These are phyloP conservation scores for Phoma herbarum DNA, from an alignment of 2,329 filamentous ascomycete genomes.

Conservation along the genomic window DNA sequence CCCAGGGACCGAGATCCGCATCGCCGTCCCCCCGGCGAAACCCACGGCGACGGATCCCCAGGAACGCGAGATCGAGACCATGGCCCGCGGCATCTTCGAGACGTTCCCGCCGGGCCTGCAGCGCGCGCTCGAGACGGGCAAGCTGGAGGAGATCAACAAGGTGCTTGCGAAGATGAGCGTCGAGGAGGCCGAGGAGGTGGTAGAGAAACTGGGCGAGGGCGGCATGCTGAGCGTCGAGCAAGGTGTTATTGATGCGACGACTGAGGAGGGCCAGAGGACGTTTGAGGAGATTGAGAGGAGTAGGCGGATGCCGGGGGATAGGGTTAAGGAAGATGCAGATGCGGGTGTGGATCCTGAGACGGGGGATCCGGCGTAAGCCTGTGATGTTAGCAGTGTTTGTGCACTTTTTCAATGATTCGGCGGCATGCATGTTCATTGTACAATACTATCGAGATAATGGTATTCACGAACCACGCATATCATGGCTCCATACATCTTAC, in stretches of 20 bases:
- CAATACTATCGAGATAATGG: conserved; percentile 10
- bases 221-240: conserved; percentile 91
- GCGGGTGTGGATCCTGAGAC: conserved; percentile 13
- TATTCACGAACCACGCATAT: conserved; percentile 7
- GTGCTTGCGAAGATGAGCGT: conserved; percentile 89
- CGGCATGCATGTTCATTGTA: conserved; percentile 5
- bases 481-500: background rate
- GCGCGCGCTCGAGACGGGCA: conserved; percentile 85
- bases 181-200: conserved; percentile 84
- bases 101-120: conserved; percentile 82
- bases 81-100: conserved; percentile 78
- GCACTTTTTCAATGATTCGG: background rate
- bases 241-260: conserved; percentile 94
- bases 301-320: conserved; percentile 51
- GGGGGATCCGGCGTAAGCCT: conserved; percentile 1
- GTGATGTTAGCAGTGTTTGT: no score
- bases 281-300: conserved; percentile 71
- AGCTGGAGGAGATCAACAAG: conserved; percentile 85
- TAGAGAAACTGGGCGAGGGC: conserved; percentile 81
- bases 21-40: conserved; percentile 75
- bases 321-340: conserved; percentile 54
- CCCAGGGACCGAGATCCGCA: conserved; percentile 89
- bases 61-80: conserved; percentile 67
- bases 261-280: conserved; percentile 80
- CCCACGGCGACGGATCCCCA: conserved; percentile 54